A percentile compares a stretch with the other conserved stretches of the same genome.
These are phyloP conservation scores for Spiromastix sp. DNA, from an alignment of 2,329 filamentous ascomycete species.

Conservation along the genomic window DNA sequence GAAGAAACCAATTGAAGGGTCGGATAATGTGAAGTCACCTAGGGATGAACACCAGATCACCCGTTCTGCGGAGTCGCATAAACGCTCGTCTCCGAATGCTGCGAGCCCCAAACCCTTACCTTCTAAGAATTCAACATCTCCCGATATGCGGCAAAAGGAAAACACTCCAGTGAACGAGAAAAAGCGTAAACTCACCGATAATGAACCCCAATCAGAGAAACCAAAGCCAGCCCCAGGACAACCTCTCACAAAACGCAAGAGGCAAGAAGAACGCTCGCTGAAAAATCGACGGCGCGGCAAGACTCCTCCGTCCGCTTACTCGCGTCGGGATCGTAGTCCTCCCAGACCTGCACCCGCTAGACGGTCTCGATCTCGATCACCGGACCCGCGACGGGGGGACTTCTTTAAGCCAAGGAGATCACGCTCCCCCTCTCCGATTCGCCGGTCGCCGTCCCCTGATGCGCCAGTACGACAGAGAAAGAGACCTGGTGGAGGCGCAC, in stretches of 20 bases:
- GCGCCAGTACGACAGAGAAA: conserved; percentile 32
- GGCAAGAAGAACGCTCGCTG: conserved; percentile 29
- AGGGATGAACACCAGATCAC: too few relatives aligned
- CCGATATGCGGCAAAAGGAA: neutral
- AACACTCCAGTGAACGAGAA: conserved; percentile 11
- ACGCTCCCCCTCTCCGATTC: conserved; percentile 32
- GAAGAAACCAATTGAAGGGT: too few relatives aligned
- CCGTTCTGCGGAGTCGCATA: too few relatives aligned
- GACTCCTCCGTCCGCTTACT: conserved; percentile 29
- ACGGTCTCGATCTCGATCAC: conserved; percentile 12
- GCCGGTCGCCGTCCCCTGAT: conserved; percentile 31
- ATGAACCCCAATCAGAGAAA: conserved; percentile 16
- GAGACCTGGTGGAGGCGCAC: conserved; percentile 36
- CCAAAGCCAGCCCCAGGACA: conserved; percentile 16
- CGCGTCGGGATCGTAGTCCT: conserved; percentile 27
- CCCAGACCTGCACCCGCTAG: conserved; percentile 8
- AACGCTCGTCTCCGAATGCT: too few relatives aligned
- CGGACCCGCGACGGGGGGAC: conserved; percentile 16
- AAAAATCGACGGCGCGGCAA: conserved; percentile 25
- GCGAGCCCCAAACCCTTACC: conserved; percentile 1
- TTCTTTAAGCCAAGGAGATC: conserved; percentile 14
- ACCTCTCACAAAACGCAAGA: conserved; percentile 26
- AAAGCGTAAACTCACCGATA: conserved; percentile 21
- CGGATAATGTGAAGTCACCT: too few relatives aligned
- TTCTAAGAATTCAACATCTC: neutral